Evolutionary conservation across 306 rosid genomes (phyloP).

Genomic region (Cicer pinnatifidum): DNA sequence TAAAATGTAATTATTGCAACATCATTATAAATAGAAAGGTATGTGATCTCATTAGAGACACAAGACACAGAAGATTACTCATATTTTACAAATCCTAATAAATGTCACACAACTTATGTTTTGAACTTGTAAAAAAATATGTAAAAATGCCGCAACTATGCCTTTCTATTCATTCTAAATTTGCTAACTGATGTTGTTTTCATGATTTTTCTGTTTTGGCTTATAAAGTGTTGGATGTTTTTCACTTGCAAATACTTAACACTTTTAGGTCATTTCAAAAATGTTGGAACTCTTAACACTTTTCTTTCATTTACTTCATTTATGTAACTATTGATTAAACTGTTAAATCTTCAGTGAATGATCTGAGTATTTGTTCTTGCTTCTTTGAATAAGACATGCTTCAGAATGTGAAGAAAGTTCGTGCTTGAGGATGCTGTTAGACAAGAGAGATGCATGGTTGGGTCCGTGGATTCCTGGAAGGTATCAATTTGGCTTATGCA

Average conservation of each 20-base stretch:
- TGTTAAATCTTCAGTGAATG: slow-evolving; percentile 39
- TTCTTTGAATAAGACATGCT: slow-evolving; percentile 66
- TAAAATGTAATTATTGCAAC: too few species aligned
- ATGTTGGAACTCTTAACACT: background rate
- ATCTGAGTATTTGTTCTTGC: slow-evolving; percentile 48
- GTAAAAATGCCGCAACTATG: slow-evolving; percentile 16
- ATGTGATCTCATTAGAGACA: too few species aligned
- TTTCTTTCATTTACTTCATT: slow-evolving; percentile 34
- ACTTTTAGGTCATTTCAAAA: background rate
- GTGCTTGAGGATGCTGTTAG: slow-evolving; percentile 89
- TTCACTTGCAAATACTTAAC: background rate
- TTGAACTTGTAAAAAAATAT: slow-evolving; percentile 10
- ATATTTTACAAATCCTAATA: background rate
- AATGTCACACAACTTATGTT: slow-evolving; percentile 23
- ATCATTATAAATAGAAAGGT: too few species aligned
- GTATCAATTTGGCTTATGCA: slow-evolving; percentile 51
- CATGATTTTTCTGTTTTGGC: slow-evolving; percentile 2
- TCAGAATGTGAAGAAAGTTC: slow-evolving; percentile 91
- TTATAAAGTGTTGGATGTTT: background rate
- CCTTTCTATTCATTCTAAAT: slow-evolving; percentile 32
- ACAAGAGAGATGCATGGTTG: slow-evolving; percentile 98
- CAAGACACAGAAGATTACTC: too few species aligned
- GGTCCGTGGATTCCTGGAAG: slow-evolving; percentile 99
- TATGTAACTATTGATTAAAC: slow-evolving; percentile 28
- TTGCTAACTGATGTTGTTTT: background rate